Base-by-base conservation (phyloP, 768 basidiomycete genomes). In the Boletus sensibilis region DNA sequence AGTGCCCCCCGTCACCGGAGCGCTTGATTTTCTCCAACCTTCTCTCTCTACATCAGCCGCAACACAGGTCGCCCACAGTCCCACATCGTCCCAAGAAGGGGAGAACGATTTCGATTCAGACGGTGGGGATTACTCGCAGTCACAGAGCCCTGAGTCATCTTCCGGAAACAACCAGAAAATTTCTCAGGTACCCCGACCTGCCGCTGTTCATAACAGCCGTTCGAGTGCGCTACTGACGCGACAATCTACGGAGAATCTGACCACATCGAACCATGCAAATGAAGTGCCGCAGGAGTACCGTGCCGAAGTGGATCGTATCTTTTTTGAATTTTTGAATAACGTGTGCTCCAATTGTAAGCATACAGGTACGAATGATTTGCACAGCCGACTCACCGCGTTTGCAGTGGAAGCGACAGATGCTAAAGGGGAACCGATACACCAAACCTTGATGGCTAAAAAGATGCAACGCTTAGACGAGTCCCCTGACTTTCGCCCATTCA, bases 381-480 rank as follows among this genome's bases (percentile, higher is more conserved):
- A 31, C 38, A 34, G 40, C 29, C 62, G 53, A 63, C 57, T 65
- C 44, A 65, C 53, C 51, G 39, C 57, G 40, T 58, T 63, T 68
- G 31, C 62, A 98, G 94, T 98, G 74, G 93, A 97, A 55, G 88
- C 91, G 5, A 90, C 87, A 47, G 97, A 98, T 68, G 79, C 84
- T 31, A 99, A 99, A 72, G 96, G 96, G 49, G 96, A 99, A 71
- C 87, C 91, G 42, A 94, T 99, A 55, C 96, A 99, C 68, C 96
- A 99, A 74, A 93, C 93, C 35, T 80, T 98, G 65, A 99, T 99
- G 96, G 90, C 95, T 1, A 98, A 98, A 79, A 92, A 92, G 79
- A 98, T 99, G 96, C 91, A 94, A 64, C 87, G 93, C 51, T 79
- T 98, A 53, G 95, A 97, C 70, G 96, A 98, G 76, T 94, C 92